Conservation (phyloP, 2,329 filamentous ascomycete species). For the Botrytis hyacinthi region DNA sequence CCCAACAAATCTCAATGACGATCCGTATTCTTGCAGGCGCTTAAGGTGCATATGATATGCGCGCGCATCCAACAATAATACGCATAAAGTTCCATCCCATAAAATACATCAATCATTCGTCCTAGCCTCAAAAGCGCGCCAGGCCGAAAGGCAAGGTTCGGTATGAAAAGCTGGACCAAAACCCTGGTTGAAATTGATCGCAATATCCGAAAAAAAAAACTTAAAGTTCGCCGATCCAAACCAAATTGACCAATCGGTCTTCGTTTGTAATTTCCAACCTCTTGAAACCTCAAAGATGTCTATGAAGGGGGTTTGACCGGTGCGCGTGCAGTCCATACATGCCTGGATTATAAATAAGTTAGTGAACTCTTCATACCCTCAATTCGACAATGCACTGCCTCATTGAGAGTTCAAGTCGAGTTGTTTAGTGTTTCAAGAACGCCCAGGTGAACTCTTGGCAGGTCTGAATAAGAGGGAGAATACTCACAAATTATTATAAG, state of each 20-base stretch:
- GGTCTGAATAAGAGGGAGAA: slow-evolving; percentile 11
- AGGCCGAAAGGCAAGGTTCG: neutral
- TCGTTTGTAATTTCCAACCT: neutral
- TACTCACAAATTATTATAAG: slow-evolving; percentile 76
- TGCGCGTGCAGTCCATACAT: slow-evolving; percentile 37
- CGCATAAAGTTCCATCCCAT: slow-evolving; percentile 8
- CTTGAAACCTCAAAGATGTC: neutral
- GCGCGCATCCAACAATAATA: slow-evolving; percentile 20
- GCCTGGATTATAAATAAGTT: slow-evolving; percentile 26
- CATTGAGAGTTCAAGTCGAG: neutral
- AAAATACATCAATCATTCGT: neutral
- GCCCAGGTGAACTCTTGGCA: neutral
- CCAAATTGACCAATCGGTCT: neutral
- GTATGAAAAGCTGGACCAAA: slow-evolving; percentile 14
- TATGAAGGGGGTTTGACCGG: slow-evolving; percentile 20
- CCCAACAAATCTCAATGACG: slow-evolving; percentile 5
- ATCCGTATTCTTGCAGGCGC: slow-evolving; percentile 21
- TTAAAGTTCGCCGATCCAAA: neutral
- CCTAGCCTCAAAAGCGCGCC: neutral
- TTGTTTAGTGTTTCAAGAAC: neutral
- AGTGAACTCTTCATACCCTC: slow-evolving; percentile 17
- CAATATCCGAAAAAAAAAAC: slow-evolving; percentile 12
- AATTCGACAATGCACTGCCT: neutral
- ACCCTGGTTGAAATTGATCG: slow-evolving; percentile 12
- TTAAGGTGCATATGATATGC: slow-evolving; percentile 23